Evolutionary conservation across 306 rosid species (phyloP), one percentile per base, ranked within the genome.

Genomic region (Prunus dulcis): DNA sequence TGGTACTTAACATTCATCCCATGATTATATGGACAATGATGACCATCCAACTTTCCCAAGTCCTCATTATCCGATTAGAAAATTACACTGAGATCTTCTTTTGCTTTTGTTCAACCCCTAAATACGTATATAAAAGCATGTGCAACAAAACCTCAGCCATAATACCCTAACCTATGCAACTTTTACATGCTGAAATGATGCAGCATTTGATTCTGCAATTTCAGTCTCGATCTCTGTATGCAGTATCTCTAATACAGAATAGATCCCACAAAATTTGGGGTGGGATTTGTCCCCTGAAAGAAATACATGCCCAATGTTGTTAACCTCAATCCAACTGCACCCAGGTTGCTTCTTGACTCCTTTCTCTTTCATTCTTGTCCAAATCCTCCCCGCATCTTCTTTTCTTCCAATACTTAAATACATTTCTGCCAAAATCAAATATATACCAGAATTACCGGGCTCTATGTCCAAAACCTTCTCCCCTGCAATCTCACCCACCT

Each of bases 291-390:
- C 88, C 19, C 83, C 86, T 11, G 89, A 85, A 69, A 88, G 89
- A 84, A 88, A 88, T 60, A 83, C 80, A 38, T 79, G 71, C 67
- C 67, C 82, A 9, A 81, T 12, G 60, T 78, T 65, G 45, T 83
- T 82, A 62, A 82, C 27, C 71, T 85, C 86, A 50, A 86, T 73
- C 92, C 89, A 88, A 73, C 89, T 88, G 57, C 89, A 86, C 38
- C 92, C 89, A 1, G 88, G 92, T 74, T 86, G 89, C 83, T 85
- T 83, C 80, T 88, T 88, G 32, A 88, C 86, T 73, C 92, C 85
- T 41, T 81, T 67, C 32, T 72, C 82, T 72, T 84, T 88, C 89
- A 86, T 82, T 72, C 80, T 82, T 12, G 79, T 82, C 82, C 80
- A 67, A 10, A 84, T 83, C 64, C 52, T 78, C 23, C 63, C 82